Evolutionary conservation across 2,329 filamentous ascomycete genomes (phyloP), one percentile per base, ranked within the genome.

Genomic region (Orbilia javanica): DNA sequence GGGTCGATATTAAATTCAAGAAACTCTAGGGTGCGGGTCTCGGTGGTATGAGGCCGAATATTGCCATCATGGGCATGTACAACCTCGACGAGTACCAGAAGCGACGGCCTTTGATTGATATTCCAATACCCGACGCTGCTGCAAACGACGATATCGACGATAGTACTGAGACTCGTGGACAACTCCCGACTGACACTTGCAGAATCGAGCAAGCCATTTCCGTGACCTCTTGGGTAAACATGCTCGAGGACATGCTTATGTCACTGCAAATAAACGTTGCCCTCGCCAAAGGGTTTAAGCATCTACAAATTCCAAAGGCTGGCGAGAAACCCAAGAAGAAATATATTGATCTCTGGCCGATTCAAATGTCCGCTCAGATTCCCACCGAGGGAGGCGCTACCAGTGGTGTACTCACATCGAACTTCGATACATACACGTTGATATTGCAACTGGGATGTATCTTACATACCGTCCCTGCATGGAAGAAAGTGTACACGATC

Each of bases 341-440:
- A 81, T 95, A 91, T 82, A 93, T 97, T 79, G 93, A 97, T 82
- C 85, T 97, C 3, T 97, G 93, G 93, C 93, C 93, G 0, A 96
- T 97, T 66, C 94, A 81, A 80, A 97, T 97, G 93, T 95, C 93
- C 4, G 93, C 93, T 0, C 92, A 95, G 81, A 88, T 96, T 36
- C 88, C 89, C 31, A 79, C 67, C n/a, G 80, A 80, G 11, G 52
- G 34, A 0, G 68, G 44, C 10, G 27, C 68, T 13, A 68, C 73
- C 15, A 76, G 76, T 15, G 70, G 89, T 81, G 87, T 96, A 4
- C 84, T 95, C 68, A 96, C 93, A 0, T 96, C 92, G 0, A 97
- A 97, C 80, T 96, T 97, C 83, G 93, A 97, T 83, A 97, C 93
- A 0, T 96, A 94, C 87, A 89, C 81, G 7, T 71, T 82, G 20